These are phyloP conservation scores for Ceriops zippeliana DNA, from an alignment of 345 rosid species.

Conservation along the genomic window DNA sequence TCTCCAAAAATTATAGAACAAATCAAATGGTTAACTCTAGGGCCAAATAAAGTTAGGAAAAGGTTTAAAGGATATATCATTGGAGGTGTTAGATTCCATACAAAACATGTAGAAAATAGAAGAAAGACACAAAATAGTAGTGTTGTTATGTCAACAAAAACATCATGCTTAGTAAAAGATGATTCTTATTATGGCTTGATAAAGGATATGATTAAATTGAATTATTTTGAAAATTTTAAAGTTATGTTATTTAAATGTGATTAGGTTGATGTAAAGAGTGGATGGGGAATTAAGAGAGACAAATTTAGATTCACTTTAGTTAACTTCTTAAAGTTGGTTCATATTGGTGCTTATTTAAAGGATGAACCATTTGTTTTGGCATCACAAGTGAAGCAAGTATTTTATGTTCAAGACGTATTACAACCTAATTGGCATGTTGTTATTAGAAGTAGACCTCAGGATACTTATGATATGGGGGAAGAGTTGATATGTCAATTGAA, in stretches of 20 bases:
- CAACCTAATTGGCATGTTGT: not conserved
- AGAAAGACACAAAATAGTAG: constrained; percentile 3
- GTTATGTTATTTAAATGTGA: too few relatives aligned
- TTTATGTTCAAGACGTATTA: not conserved
- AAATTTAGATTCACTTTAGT: too few relatives aligned
- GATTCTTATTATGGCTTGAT: constrained; percentile 11
- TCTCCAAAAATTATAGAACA: too few relatives aligned
- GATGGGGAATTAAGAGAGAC: too few relatives aligned
- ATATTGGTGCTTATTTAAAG: not conserved
- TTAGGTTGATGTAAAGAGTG: too few relatives aligned
- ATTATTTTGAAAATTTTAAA: too few relatives aligned
- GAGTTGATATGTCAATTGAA: not conserved
- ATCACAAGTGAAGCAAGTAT: not conserved
- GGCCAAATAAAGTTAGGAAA: not conserved
- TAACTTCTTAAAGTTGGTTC: too few relatives aligned
- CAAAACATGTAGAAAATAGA: not conserved
- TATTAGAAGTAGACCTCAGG: not conserved
- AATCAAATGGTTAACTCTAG: not conserved
- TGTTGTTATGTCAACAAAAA: not conserved
- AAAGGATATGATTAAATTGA: not conserved
- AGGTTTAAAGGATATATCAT: not conserved
- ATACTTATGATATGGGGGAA: not conserved
- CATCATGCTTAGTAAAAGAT: too few relatives aligned
- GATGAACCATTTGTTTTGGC: not conserved
- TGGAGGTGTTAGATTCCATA: not conserved